Evolutionary conservation across 2,329 filamentous ascomycete species (phyloP).

Genomic region (Onygenales sp.): DNA sequence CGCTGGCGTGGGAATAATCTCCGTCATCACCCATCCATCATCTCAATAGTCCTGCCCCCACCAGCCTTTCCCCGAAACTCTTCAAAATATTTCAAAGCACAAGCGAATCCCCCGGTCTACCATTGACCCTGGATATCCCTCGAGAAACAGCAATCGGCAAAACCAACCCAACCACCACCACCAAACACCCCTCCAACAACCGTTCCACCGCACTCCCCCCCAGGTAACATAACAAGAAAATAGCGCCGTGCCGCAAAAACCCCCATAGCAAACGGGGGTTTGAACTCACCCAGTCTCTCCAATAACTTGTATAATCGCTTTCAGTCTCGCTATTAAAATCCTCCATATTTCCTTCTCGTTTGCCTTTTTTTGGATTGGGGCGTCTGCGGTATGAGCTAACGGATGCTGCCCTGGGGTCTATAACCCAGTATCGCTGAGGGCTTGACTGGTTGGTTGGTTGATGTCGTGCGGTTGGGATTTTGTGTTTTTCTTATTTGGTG

Average conservation of each 20-base stretch:
- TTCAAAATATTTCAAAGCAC: too few relatives aligned
- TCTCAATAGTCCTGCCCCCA: too few relatives aligned
- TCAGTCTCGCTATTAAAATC: conserved; percentile 94
- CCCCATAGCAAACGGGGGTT: conserved; percentile 4
- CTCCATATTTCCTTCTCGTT: conserved; percentile 56
- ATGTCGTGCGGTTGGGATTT: not conserved
- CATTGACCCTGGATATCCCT: too few relatives aligned
- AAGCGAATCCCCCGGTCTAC: too few relatives aligned
- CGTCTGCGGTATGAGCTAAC: not conserved
- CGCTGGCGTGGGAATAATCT: too few relatives aligned
- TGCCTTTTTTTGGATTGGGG: not conserved
- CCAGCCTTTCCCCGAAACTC: too few relatives aligned
- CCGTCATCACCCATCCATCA: too few relatives aligned
- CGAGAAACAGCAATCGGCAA: not conserved
- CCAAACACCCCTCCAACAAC: not conserved
- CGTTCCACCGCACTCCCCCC: not conserved
- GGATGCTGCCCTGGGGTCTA: not conserved
- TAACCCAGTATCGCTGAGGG: not conserved
- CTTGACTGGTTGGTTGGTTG: not conserved
- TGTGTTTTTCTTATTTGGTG: not conserved
- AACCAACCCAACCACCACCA: not conserved
- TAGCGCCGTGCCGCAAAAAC: conserved; percentile 3
- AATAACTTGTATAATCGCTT: conserved; percentile 98
- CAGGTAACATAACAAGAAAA: not conserved
- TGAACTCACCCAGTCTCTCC: conserved; percentile 87